phyloP scores from a whole-genome alignment of 2,329 filamentous ascomycete species.

The Catunica adiposa region DNA sequence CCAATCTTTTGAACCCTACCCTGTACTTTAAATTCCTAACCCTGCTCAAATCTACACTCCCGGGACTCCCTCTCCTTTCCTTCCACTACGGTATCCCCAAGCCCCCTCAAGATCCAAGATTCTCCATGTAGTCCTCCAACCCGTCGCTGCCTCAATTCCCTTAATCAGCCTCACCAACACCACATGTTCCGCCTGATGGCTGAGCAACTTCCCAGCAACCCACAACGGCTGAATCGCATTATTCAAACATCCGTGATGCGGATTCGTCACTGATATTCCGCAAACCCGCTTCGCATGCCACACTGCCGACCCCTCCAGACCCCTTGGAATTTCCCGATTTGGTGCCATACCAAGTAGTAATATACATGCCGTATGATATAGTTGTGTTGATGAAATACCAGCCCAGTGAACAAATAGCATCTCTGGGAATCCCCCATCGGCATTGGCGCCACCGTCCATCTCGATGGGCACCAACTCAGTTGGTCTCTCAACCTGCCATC shows the following conservation, averaged over 20 bases:
- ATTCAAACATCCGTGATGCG: slow-evolving; percentile 37
- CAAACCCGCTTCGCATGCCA: slow-evolving; percentile 41
- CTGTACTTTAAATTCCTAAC: background rate
- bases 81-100: slow-evolving; percentile 24
- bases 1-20: too few species aligned
- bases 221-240: slow-evolving; percentile 42
- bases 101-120: slow-evolving; percentile 31
- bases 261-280: slow-evolving; percentile 39
- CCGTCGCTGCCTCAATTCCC: slow-evolving; percentile 34
- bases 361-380: slow-evolving; percentile 39
- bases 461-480: slow-evolving; percentile 30
- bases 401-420: slow-evolving; percentile 37
- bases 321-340: slow-evolving; percentile 1
- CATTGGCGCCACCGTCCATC: slow-evolving; percentile 23
- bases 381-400: slow-evolving; percentile 39
- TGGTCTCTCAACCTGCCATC: slow-evolving; percentile 31
- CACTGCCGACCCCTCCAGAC: slow-evolving; percentile 25
- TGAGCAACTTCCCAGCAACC: slow-evolving; percentile 37
- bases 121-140: slow-evolving; percentile 38
- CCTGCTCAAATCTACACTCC: background rate
- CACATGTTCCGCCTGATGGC: slow-evolving; percentile 29
- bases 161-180: slow-evolving; percentile 28
- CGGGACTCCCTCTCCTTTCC: slow-evolving; percentile 2
- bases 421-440: slow-evolving; percentile 31
- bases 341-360: slow-evolving; percentile 32